These are phyloP conservation scores for Colletotrichum magnum DNA, from an alignment of 2,329 filamentous ascomycete species.

Conservation along the genomic window DNA sequence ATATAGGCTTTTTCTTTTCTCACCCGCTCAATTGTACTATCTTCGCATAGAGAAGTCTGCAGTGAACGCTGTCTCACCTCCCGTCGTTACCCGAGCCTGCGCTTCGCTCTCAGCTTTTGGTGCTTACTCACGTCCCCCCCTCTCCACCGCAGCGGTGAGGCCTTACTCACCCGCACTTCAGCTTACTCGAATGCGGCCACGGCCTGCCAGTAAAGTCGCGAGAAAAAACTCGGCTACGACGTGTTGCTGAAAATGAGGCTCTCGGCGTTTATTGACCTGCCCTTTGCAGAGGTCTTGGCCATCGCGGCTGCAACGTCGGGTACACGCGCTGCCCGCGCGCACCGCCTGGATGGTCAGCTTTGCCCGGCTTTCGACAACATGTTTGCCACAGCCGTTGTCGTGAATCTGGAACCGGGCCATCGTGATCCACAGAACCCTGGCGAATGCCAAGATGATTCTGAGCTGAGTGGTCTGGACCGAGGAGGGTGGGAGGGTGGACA, in stretches of 20 bases:
- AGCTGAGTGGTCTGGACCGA: not conserved
- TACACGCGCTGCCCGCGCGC: no score
- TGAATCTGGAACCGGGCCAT: not conserved
- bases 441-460: not conserved
- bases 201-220: not conserved
- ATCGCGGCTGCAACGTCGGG: not conserved
- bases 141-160: not conserved
- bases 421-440: not conserved
- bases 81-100: not conserved
- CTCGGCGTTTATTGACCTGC: not conserved
- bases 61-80: not conserved
- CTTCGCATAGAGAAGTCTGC: not conserved
- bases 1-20: not conserved
- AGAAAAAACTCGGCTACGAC: not conserved
- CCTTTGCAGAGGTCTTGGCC: not conserved
- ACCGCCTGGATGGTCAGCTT: not conserved
- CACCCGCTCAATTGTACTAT: not conserved
- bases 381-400: not conserved
- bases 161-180: not conserved
- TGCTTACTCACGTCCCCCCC: not conserved
- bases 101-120: not conserved
- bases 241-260: not conserved
- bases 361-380: not conserved
- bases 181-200: not conserved
- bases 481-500: not conserved